Percentiles rank a stretch among this genome's conserved stretches.
Conservation (phyloP, 73 alveolate genomes). For the Tetrahymena malaccensis region DNA sequence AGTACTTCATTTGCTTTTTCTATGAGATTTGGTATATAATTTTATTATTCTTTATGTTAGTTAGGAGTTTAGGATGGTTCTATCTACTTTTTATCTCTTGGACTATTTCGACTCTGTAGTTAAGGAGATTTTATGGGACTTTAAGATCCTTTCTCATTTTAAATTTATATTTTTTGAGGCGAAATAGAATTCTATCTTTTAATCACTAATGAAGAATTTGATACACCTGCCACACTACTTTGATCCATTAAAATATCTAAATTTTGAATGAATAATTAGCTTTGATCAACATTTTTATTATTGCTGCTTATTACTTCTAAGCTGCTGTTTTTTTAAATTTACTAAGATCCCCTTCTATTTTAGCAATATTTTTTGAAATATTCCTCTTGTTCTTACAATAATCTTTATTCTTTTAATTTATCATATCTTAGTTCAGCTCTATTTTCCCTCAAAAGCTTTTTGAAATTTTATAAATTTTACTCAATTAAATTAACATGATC, state of each 20-base stretch:
- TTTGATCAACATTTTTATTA: neutral
- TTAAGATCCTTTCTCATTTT: neutral
- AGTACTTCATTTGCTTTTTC: neutral
- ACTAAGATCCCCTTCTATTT: neutral
- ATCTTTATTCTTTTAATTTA: neutral
- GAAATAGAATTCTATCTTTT: neutral
- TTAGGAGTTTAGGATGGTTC: neutral
- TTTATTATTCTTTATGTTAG: neutral
- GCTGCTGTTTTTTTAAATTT: neutral
- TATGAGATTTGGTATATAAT: neutral
- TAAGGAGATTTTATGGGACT: neutral
- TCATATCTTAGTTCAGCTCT: neutral
- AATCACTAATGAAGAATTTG: neutral
- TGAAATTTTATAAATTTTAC: neutral
- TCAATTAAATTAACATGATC: neutral
- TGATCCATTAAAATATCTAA: neutral
- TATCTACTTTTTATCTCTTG: neutral
- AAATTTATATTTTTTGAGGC: neutral
- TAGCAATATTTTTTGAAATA: neutral
- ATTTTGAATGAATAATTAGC: neutral
- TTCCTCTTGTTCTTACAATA: neutral
- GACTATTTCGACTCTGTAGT: neutral
- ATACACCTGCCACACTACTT: neutral
- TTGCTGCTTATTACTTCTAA: neutral
- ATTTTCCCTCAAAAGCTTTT: neutral